A percentile compares a stretch with the other conserved stretches of the same genome.
Conservation (phyloP, 495 filamentous ascomycete genomes). For the Tricharina praecox region DNA sequence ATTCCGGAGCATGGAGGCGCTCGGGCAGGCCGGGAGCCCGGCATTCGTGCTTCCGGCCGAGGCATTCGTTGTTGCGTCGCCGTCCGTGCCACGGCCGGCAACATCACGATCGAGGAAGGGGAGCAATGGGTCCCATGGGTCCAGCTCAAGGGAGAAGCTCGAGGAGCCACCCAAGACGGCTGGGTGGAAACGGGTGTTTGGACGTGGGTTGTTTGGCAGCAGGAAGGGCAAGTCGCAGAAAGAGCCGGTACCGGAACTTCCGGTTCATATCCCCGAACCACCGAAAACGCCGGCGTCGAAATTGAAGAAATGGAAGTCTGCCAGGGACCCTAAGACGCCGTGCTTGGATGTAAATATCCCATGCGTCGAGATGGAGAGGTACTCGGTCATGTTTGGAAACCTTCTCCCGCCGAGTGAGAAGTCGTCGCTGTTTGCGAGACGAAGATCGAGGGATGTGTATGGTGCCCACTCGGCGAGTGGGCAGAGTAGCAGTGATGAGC, state of each 20-base stretch:
- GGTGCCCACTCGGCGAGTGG: not conserved
- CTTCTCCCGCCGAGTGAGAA: constrained; percentile 36
- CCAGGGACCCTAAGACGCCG: constrained; percentile 13
- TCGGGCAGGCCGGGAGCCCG: not conserved
- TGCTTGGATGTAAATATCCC: constrained; percentile 67
- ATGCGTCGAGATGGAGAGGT: constrained; percentile 62
- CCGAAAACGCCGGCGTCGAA: constrained; percentile 6
- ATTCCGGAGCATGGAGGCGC: not conserved
- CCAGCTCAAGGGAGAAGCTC: constrained; percentile 8
- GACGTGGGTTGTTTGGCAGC: constrained; percentile 18
- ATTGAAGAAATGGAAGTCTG: constrained; percentile 8
- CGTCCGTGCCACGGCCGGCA: not conserved
- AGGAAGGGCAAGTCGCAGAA: constrained; percentile 6
- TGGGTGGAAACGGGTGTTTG: constrained; percentile 21
- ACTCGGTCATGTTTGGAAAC: constrained; percentile 84
- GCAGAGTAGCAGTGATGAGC: too few species aligned
- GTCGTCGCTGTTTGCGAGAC: constrained; percentile 20
- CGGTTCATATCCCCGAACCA: constrained; percentile 8
- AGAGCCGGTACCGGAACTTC: constrained; percentile 1
- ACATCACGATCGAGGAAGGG: constrained; percentile 5
- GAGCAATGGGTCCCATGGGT: constrained; percentile 8
- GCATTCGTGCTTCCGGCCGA: constrained; percentile 7
- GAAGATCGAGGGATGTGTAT: constrained; percentile 16
- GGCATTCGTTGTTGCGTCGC: constrained; percentile 13
- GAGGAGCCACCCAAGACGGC: constrained; percentile 14